Conservation (phyloP, 495 filamentous ascomycete genomes). For the Trichoderma virens region DNA sequence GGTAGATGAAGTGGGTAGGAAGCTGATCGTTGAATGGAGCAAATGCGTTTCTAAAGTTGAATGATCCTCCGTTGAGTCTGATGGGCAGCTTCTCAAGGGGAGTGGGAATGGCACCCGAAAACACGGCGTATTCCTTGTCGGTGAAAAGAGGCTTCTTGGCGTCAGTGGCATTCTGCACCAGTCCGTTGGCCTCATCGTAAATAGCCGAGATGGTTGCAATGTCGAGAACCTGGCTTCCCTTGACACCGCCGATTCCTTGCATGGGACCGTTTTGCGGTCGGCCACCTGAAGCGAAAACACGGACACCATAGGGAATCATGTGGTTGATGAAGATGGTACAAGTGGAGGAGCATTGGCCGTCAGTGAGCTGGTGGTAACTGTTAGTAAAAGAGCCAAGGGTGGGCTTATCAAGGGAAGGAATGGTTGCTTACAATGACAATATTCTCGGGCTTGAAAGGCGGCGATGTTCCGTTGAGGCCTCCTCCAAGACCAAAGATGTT, state of each 20-base stretch:
- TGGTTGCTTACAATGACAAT: conserved; percentile 13
- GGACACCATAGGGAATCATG: conserved; percentile 41
- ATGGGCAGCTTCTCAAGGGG: conserved; percentile 11
- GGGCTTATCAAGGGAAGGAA: not conserved
- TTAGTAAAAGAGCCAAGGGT: not conserved
- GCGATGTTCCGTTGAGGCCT: conserved; percentile 22
- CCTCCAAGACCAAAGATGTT: conserved; percentile 15
- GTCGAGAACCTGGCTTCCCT: conserved; percentile 34
- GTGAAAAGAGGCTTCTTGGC: conserved; percentile 12
- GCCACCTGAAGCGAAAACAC: conserved; percentile 48
- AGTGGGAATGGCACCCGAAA: conserved; percentile 20
- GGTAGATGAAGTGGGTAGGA: conserved; percentile 46
- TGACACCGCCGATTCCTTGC: conserved; percentile 52
- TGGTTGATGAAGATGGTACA: conserved; percentile 54
- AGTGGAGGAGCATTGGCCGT: conserved; percentile 55
- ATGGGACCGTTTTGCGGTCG: conserved; percentile 44
- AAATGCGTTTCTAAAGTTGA: conserved; percentile 33
- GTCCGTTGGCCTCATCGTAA: conserved; percentile 10
- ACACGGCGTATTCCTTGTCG: conserved; percentile 14
- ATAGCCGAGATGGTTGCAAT: conserved; percentile 14
- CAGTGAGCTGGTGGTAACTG: conserved; percentile 20
- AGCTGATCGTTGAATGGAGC: conserved; percentile 20
- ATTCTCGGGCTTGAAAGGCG: conserved; percentile 17
- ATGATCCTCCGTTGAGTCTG: conserved; percentile 14
- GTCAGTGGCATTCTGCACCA: conserved; percentile 13